phyloP scores from a whole-genome alignment of 2,329 filamentous ascomycete species.

The Aspergillus sp. region DNA sequence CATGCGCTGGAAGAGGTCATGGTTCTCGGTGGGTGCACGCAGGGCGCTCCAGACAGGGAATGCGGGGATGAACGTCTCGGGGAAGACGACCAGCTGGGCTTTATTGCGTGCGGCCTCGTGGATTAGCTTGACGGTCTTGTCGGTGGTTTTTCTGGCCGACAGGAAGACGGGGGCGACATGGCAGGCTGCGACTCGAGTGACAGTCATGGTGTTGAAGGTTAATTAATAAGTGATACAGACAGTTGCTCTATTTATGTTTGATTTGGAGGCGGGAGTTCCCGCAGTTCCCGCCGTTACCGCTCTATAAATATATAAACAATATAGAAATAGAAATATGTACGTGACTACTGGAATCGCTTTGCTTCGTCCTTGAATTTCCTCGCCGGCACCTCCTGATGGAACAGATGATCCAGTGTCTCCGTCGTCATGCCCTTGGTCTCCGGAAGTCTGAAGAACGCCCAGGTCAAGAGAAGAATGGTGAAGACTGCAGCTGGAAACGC shows the following conservation, averaged over 20 bases:
- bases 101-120: conserved; percentile 43
- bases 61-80: conserved; percentile 54
- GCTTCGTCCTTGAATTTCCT: conserved; percentile 19
- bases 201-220: neutral
- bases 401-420: conserved; percentile 33
- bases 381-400: conserved; percentile 24
- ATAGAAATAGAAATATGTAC: neutral
- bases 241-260: too few species aligned
- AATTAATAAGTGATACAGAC: neutral
- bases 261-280: too few species aligned
- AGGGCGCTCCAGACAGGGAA: conserved; percentile 56
- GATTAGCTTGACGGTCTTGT: conserved; percentile 50
- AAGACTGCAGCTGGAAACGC: conserved; percentile 21
- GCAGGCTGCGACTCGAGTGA: conserved; percentile 12
- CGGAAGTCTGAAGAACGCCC: conserved; percentile 30
- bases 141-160: conserved; percentile 45
- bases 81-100: conserved; percentile 55
- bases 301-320: neutral
- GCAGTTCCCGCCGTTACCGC: too few species aligned
- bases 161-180: conserved; percentile 50
- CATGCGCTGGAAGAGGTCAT: conserved; percentile 52
- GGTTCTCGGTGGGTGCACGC: conserved; percentile 51
- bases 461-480: neutral
- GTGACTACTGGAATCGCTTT: neutral
- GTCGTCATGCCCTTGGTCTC: conserved; percentile 32